Percentiles rank a stretch among this genome's conserved stretches.
These are phyloP conservation scores for Cladophialophora exuberans DNA, from an alignment of 2,329 filamentous ascomycete genomes.

Conservation along the genomic window DNA sequence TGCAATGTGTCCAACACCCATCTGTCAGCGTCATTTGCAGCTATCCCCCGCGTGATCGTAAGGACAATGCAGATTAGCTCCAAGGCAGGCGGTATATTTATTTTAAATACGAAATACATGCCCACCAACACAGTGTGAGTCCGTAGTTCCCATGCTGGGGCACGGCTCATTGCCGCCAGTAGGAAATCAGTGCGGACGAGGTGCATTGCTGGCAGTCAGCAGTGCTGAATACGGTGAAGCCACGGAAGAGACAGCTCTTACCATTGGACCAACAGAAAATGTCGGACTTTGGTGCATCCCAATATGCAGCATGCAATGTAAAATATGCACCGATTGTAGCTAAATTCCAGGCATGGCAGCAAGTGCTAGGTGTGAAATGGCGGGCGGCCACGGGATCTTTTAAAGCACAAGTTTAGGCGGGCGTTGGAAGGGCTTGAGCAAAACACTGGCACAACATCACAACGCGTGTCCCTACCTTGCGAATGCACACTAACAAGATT, in stretches of 20 bases:
- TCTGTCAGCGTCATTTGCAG: slow-evolving; percentile 8
- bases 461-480: slow-evolving; percentile 5
- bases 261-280: too few relatives aligned
- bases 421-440: neutral
- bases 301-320: neutral
- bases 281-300: neutral
- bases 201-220: slow-evolving; percentile 4
- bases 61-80: slow-evolving; percentile 7
- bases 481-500: slow-evolving; percentile 4
- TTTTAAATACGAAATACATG: neutral
- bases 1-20: neutral
- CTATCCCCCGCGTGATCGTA: slow-evolving; percentile 10
- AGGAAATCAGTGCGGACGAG: neutral
- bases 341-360: neutral
- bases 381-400: too few relatives aligned
- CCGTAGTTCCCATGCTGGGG: slow-evolving; percentile 1
- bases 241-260: too few relatives aligned
- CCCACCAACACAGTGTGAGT: slow-evolving; percentile 2
- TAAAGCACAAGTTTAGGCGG: too few relatives aligned
- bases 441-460: neutral
- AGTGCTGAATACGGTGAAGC: too few relatives aligned
- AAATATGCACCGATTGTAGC: neutral
- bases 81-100: slow-evolving; percentile 5
- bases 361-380: too few relatives aligned
- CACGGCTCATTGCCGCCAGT: slow-evolving; percentile 12